Evolutionary conservation across 192 early-diverging fungal species (phyloP), one percentile per base, ranked within the genome.

Genomic region (Spinellus fusiger): DNA sequence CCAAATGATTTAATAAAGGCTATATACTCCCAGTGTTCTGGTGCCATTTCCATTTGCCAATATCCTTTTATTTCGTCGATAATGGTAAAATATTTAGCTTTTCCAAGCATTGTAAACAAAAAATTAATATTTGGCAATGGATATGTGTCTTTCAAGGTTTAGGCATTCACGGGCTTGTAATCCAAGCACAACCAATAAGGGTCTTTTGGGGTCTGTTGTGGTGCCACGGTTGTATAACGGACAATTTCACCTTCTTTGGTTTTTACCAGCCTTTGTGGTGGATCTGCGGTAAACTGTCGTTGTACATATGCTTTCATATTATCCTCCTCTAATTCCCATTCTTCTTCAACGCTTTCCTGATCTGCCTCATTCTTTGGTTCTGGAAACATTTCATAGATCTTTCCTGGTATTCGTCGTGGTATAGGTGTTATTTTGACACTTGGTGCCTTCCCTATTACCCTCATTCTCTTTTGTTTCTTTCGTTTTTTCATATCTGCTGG

Each of bases 81-180:
- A 27, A 71, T 74, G 1, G 69, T 60, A 62, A 73, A 82, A 23
- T 64, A 27, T 9, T 53, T 13, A 3, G 66, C 34, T 0, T 69
- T 67, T 13, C 57, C 28, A 0, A 77, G 52, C 0, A 34, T 25
- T 6, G 66, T 71, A 10, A 81, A 49, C 13, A 76, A 18, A 7
- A 79, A 68, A 4, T 76, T 56, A 16, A 84, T 80, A 35, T 66
- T 22, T 4, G 82, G 85, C 12, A 84, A 28, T 0, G 80, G 77
- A 33, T 77, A 78, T n/a, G 61, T 59, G 48, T 86, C 71, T 46
- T 67, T 55, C 0, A 74, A 58, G 0, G 77, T 83, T 0, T 65
- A n/a, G 10, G 23, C 44, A 66, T 83, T 84, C 9, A 87, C 28
- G 4, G 7, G 22, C 22, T 50, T 50, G 10, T 50, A 50, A 23